phyloP scores from a whole-genome alignment of 129 eudicot species.

The Flaveria brownii region DNA sequence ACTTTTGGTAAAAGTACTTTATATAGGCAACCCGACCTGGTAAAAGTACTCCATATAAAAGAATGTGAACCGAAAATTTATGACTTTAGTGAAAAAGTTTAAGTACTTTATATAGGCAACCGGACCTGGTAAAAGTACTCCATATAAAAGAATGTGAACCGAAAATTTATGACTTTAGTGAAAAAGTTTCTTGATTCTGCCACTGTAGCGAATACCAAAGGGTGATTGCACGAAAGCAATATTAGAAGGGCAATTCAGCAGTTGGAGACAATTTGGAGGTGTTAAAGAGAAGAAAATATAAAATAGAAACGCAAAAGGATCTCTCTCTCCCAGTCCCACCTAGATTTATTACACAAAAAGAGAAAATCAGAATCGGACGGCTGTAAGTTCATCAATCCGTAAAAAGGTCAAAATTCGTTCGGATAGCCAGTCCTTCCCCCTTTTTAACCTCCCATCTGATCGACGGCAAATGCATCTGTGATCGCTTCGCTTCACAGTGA shows the following conservation, averaged over 20 bases:
- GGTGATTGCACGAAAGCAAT: background rate
- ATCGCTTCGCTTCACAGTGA: constrained; percentile 24
- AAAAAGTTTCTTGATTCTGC: too few relatives aligned
- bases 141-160: too few relatives aligned
- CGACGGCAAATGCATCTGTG: constrained; percentile 16
- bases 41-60: too few relatives aligned
- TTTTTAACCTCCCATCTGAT: constrained; percentile 27
- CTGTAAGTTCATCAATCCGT: constrained; percentile 25
- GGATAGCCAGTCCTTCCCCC: constrained; percentile 16
- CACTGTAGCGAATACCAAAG: too few relatives aligned
- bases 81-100: too few relatives aligned
- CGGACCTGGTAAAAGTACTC: too few relatives aligned
- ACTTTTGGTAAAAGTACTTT: too few relatives aligned
- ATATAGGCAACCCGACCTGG: too few relatives aligned
- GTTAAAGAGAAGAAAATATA: background rate
- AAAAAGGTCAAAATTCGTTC: constrained; percentile 21
- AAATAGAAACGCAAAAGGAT: background rate
- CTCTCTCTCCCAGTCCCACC: constrained; percentile 28
- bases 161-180: too few relatives aligned
- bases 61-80: too few relatives aligned
- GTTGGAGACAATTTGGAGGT: background rate
- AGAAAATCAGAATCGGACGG: constrained; percentile 30
- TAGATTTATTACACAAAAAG: constrained; percentile 23
- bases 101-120: too few relatives aligned
- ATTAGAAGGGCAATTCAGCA: background rate